phyloP scores from a whole-genome alignment of 768 basidiomycete species.

The Hygrophoropsis aurantiaca region DNA sequence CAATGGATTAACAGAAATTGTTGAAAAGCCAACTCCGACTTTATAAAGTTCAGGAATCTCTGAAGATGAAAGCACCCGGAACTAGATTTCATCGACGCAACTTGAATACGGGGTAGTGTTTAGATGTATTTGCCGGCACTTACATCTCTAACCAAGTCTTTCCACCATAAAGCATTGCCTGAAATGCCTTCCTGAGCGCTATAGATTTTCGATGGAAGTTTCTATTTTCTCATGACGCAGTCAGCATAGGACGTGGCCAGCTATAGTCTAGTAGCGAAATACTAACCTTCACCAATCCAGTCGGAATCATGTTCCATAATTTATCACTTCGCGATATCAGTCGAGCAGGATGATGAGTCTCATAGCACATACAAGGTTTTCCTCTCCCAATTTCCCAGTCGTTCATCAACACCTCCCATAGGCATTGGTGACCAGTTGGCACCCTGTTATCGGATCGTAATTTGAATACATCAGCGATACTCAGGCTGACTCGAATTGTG shows the following conservation, averaged over 20 bases:
- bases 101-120: background rate
- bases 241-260: background rate
- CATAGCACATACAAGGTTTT: slow-evolving; percentile 38
- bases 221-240: slow-evolving; percentile 18
- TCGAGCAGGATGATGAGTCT: background rate
- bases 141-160: slow-evolving; percentile 39
- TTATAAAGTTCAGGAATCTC: slow-evolving; percentile 35
- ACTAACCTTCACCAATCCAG: slow-evolving; percentile 40
- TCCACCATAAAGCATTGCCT: slow-evolving; percentile 38
- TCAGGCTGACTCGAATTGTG: background rate
- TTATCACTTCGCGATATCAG: slow-evolving; percentile 33
- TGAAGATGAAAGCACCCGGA: slow-evolving; percentile 28
- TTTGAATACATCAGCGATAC: background rate
- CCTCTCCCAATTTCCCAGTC: slow-evolving; percentile 37
- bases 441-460: too few species aligned
- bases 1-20: slow-evolving; percentile 50
- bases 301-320: slow-evolving; percentile 47
- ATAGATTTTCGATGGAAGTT: slow-evolving; percentile 38
- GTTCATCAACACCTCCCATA: slow-evolving; percentile 31
- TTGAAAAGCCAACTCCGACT: slow-evolving; percentile 43
- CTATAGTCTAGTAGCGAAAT: background rate
- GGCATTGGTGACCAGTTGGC: slow-evolving; percentile 48
- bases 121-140: slow-evolving; percentile 7
- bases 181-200: slow-evolving; percentile 14
- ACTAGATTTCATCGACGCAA: slow-evolving; percentile 20